Evolutionary conservation across 805 yeast genomes (phyloP).

Genomic region (Candida germanica): DNA sequence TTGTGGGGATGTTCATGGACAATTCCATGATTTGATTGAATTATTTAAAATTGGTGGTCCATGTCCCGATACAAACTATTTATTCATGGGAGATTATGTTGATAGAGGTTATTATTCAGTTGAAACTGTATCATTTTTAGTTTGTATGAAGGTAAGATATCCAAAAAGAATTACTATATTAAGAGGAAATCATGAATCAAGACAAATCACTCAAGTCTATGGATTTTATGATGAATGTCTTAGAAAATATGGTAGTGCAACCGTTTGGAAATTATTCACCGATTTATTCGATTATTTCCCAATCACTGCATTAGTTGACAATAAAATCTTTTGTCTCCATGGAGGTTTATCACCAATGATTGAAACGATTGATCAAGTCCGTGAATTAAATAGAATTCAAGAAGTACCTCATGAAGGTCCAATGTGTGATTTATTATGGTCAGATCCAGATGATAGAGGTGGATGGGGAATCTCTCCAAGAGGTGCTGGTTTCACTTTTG

Average conservation of each 20-base stretch:
- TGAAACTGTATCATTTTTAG: slow-evolving; percentile 84
- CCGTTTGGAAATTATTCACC: slow-evolving; percentile 90
- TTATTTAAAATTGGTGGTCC: slow-evolving; percentile 80
- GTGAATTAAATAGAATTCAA: slow-evolving; percentile 86
- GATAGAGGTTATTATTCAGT: slow-evolving; percentile 90
- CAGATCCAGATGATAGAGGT: slow-evolving; percentile 96
- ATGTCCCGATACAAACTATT: slow-evolving; percentile 48
- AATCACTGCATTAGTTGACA: slow-evolving; percentile 88
- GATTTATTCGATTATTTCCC: slow-evolving; percentile 92
- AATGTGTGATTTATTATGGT: slow-evolving; percentile 95
- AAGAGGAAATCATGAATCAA: slow-evolving; percentile 92
- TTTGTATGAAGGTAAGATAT: slow-evolving; percentile 88
- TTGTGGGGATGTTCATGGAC: slow-evolving; percentile 97
- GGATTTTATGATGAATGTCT: slow-evolving; percentile 95
- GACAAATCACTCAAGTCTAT: slow-evolving; percentile 94
- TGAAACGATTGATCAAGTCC: slow-evolving; percentile 87
- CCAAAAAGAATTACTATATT: slow-evolving; percentile 88
- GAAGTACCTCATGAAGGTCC: slow-evolving; percentile 98
- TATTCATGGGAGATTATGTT: slow-evolving; percentile 67
- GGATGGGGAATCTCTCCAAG: slow-evolving; percentile 98
- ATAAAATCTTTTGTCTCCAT: slow-evolving; percentile 86
- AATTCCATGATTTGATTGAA: slow-evolving; percentile 92
- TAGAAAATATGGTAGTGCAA: slow-evolving; percentile 88
- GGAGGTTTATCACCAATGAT: slow-evolving; percentile 96
- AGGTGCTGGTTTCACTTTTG: slow-evolving; percentile 98